phyloP scores from a whole-genome alignment of 352 stramenopile genomes.

The Pythium dissimile region DNA sequence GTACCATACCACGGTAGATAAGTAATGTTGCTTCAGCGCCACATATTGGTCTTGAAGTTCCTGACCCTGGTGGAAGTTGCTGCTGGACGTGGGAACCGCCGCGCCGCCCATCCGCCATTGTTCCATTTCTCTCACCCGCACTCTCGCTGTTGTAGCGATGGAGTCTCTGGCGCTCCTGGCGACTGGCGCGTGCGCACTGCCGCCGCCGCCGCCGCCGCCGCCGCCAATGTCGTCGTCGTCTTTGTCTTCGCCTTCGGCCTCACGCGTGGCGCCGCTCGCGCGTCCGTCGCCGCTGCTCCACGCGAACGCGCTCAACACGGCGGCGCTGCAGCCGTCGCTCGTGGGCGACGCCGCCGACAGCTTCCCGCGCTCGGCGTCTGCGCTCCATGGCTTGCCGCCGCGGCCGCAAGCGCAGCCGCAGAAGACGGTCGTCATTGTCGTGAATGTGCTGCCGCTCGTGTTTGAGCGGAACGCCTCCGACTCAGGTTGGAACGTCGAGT shows the following conservation, averaged over 20 bases:
- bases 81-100: background rate
- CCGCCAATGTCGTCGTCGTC: background rate
- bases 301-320: conserved; percentile 11
- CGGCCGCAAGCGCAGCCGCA: background rate
- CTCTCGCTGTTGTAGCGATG: background rate
- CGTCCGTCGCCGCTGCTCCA: conserved; percentile 12
- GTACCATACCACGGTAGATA: background rate
- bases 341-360: conserved; percentile 6
- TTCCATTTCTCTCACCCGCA: too few relatives aligned
- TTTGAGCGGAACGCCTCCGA: conserved; percentile 50
- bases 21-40: conserved; percentile 2
- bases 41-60: background rate
- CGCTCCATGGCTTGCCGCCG: background rate
- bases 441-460: conserved; percentile 74
- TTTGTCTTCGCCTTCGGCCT: background rate
- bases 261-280: background rate
- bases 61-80: background rate
- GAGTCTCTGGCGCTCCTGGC: conserved; percentile 4
- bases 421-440: conserved; percentile 72
- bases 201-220: background rate
- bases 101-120: too few relatives aligned
- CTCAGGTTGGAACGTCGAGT: conserved; percentile 57
- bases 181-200: conserved; percentile 11
- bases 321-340: conserved; percentile 9
- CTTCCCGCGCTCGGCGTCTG: conserved; percentile 1